phyloP scores from a whole-genome alignment of 345 rosid species.

The Brassica juncea region DNA sequence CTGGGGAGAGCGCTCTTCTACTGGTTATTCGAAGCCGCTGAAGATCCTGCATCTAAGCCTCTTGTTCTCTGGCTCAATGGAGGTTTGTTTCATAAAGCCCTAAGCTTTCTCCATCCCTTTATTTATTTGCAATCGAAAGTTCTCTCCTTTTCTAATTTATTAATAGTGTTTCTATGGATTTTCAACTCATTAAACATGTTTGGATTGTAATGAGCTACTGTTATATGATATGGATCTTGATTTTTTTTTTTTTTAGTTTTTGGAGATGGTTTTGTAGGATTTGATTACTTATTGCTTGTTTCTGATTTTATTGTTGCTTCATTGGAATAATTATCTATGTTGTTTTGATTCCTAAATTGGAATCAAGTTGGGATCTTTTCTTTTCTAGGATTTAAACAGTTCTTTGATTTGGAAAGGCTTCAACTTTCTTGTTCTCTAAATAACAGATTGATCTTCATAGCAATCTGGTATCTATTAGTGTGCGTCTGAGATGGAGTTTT shows the following conservation, averaged over 20 bases:
- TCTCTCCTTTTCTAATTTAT: background rate
- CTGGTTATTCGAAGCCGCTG: constrained; percentile 77
- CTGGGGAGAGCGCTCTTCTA: constrained; percentile 79
- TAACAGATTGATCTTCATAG: background rate
- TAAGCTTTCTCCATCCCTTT: background rate
- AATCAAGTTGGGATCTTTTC: background rate
- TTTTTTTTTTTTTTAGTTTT: background rate
- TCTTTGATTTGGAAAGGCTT: background rate
- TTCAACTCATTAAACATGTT: background rate
- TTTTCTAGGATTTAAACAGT: background rate
- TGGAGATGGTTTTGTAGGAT: background rate
- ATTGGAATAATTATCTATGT: background rate
- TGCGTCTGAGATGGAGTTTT: background rate
- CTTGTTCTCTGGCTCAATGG: constrained; percentile 91
- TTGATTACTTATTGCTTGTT: background rate
- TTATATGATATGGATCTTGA: constrained; percentile 9
- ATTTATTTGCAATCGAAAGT: background rate
- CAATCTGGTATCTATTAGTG: background rate
- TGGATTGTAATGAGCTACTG: background rate
- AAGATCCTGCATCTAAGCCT: constrained; percentile 81
- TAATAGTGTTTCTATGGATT: background rate
- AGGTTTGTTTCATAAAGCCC: constrained; percentile 43
- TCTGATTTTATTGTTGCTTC: background rate
- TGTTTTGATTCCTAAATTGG: constrained; percentile 2
- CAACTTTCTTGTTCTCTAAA: background rate